These are phyloP conservation scores for Jatropha multifida DNA, from an alignment of 441 rosid species.

Conservation along the genomic window DNA sequence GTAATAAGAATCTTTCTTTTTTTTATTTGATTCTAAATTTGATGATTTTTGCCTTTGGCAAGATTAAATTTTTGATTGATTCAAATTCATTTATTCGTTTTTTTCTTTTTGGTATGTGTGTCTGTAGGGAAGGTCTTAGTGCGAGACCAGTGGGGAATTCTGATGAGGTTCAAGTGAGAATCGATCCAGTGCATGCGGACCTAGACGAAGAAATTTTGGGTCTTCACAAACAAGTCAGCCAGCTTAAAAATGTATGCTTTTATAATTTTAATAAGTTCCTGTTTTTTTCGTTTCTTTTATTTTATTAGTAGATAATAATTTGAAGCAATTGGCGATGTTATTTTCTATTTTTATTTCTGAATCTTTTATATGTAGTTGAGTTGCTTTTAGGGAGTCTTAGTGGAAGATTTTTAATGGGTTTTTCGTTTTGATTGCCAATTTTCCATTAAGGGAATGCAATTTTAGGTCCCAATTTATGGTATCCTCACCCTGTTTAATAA, in stretches of 20 bases:
- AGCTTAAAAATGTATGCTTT: conserved; percentile 32
- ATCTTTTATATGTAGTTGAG: not conserved
- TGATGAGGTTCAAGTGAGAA: conserved; percentile 40
- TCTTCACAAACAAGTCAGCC: conserved; percentile 34
- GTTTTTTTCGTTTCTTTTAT: no score
- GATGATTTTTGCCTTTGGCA: not conserved
- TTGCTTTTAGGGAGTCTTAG: not conserved
- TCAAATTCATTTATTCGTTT: no score
- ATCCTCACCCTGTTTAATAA: not conserved
- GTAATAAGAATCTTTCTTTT: conserved; percentile 5
- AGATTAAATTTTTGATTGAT: no score
- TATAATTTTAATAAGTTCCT: not conserved
- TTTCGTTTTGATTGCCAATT: not conserved
- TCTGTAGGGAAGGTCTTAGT: conserved; percentile 35
- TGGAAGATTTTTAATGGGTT: not conserved
- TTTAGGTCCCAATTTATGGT: not conserved
- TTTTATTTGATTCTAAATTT: not conserved
- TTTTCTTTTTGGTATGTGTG: no score
- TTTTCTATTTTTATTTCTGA: not conserved
- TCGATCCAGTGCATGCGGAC: conserved; percentile 40
- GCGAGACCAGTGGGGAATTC: conserved; percentile 28
- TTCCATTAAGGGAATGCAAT: not conserved
- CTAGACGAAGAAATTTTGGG: conserved; percentile 33
- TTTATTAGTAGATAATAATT: not conserved
- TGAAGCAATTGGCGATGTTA: not conserved